Conservation (phyloP, 2,329 filamentous ascomycete genomes). For the Chaetothyriales sp. region DNA sequence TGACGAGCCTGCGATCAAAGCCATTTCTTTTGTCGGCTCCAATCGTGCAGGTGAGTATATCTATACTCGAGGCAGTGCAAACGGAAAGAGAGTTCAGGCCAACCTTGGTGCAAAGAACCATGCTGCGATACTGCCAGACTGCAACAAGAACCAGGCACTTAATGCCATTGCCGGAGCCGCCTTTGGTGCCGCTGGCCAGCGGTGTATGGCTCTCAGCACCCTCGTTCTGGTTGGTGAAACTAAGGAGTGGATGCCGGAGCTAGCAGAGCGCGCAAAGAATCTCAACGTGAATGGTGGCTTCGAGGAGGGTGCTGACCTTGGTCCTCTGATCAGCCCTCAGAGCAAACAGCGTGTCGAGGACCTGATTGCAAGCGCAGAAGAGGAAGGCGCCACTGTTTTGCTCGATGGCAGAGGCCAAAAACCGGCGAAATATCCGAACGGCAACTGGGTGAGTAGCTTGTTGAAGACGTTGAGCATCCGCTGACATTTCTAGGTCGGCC, state of each 20-base stretch:
- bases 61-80: slow-evolving; percentile 52
- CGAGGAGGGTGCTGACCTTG: slow-evolving; percentile 49
- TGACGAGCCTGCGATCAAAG: slow-evolving; percentile 55
- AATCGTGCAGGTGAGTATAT: slow-evolving; percentile 59
- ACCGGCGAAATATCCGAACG: slow-evolving; percentile 50
- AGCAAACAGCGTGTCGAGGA: slow-evolving; percentile 51
- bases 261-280: slow-evolving; percentile 48
- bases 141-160: slow-evolving; percentile 54
- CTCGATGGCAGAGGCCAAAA: slow-evolving; percentile 49
- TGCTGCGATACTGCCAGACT: slow-evolving; percentile 52
- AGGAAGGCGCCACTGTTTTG: slow-evolving; percentile 51
- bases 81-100: slow-evolving; percentile 56
- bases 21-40: slow-evolving; percentile 54
- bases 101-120: slow-evolving; percentile 61
- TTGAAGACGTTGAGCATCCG: too few species aligned
- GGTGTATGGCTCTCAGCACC: slow-evolving; percentile 56
- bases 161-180: slow-evolving; percentile 55
- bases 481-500: slow-evolving; percentile 36
- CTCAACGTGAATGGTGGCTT: slow-evolving; percentile 50
- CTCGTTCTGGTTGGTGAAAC: slow-evolving; percentile 52
- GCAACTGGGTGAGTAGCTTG: slow-evolving; percentile 44
- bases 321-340: slow-evolving; percentile 50
- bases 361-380: slow-evolving; percentile 47
- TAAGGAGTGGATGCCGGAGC: slow-evolving; percentile 50
- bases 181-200: slow-evolving; percentile 55